Evolutionary conservation across 805 yeast species (phyloP).

Genomic region (Groenewaldozyma salmanticensis): DNA sequence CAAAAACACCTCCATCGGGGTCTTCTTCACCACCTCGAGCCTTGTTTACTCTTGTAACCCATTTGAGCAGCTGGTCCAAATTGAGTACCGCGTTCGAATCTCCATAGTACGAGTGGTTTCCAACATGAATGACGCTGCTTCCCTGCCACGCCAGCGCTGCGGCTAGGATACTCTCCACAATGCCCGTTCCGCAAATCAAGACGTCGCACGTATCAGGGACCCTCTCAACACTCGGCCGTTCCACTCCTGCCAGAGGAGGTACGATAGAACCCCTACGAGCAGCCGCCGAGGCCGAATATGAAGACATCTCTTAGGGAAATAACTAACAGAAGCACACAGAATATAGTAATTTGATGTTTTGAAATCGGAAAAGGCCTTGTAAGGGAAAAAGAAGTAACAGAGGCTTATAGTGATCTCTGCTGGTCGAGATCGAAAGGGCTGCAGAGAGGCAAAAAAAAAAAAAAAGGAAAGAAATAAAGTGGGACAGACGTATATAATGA

Average conservation of each 20-base stretch:
- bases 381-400: no score
- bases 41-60: conserved; percentile 66
- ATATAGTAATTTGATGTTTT: no score
- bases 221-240: conserved; percentile 21
- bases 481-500: no score
- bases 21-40: conserved; percentile 1
- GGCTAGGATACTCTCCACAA: conserved; percentile 78
- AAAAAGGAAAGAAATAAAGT: no score
- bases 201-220: conserved; percentile 66
- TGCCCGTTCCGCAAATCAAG: conserved; percentile 85
- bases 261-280: conserved; percentile 30
- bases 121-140: conserved; percentile 86
- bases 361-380: no score
- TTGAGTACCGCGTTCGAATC: conserved; percentile 80
- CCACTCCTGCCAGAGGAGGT: conserved; percentile 32
- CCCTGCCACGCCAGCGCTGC: conserved; percentile 98
- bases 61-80: conserved; percentile 71
- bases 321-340: no score
- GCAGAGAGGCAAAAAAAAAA: no score
- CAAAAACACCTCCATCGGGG: conserved; percentile 35
- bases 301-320: no score
- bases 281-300: conserved; percentile 30
- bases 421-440: no score
- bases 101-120: conserved; percentile 77
- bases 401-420: no score